Evolutionary conservation across 305 asterid species (phyloP).

Genomic region (Fraxinus platypoda): DNA sequence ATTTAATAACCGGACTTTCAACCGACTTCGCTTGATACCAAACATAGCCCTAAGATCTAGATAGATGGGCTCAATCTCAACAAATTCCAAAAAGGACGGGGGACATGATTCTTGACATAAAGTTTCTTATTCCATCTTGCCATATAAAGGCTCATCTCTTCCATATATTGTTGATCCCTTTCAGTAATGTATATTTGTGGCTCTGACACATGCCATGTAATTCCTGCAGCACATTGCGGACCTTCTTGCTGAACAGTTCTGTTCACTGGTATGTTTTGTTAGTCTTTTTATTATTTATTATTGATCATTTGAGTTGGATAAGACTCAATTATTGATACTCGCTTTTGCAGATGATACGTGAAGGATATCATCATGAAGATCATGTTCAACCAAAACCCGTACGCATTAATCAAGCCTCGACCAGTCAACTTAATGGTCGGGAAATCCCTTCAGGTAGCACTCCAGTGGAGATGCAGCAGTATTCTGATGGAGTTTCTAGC

Average conservation of each 20-base stretch:
- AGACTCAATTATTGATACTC: conserved; percentile 15
- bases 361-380: conserved; percentile 76
- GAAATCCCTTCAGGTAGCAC: conserved; percentile 44
- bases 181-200: conserved; percentile 6
- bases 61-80: not conserved
- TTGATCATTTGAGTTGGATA: not conserved
- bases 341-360: conserved; percentile 65
- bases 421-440: conserved; percentile 41
- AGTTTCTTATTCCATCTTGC: conserved; percentile 17
- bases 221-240: conserved; percentile 84
- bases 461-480: conserved; percentile 64
- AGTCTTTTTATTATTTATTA: not conserved
- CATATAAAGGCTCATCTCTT: conserved; percentile 1
- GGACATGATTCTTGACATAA: not conserved
- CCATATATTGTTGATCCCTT: conserved; percentile 1
- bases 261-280: conserved; percentile 59
- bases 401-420: conserved; percentile 40
- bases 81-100: not conserved
- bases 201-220: conserved; percentile 30
- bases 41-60: conserved; percentile 1
- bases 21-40: not conserved
- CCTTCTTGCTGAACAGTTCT: conserved; percentile 82
- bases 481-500: conserved; percentile 58
- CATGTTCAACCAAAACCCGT: conserved; percentile 64
- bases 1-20: not conserved